A percentile compares a stretch with the other conserved stretches of the same genome.
These are phyloP conservation scores for Mychonastes homosphaera DNA, from an alignment of 139 green algal genomes.

Conservation along the genomic window DNA sequence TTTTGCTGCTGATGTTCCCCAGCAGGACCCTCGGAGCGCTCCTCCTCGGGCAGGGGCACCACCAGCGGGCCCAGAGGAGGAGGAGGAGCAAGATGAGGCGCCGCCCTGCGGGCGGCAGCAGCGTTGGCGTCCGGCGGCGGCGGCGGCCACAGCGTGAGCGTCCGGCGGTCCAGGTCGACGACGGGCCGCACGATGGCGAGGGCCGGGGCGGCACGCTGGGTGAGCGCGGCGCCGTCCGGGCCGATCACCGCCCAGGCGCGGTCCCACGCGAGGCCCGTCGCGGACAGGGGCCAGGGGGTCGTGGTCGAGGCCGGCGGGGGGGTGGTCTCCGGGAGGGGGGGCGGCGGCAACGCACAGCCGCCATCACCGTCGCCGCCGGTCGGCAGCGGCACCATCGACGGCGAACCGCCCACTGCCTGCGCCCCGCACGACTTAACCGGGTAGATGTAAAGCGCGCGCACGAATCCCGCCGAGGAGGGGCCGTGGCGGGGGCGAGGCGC, in stretches of 20 bases:
- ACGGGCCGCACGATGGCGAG: constrained; percentile 39
- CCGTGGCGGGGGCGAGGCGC: neutral
- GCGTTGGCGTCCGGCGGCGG: neutral
- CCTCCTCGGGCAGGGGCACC: constrained; percentile 2
- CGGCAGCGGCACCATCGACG: neutral
- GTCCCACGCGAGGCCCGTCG: constrained; percentile 70
- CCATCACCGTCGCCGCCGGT: neutral
- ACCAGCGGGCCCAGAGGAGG: constrained; percentile 1
- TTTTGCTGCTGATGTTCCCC: neutral
- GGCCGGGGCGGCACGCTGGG: constrained; percentile 38
- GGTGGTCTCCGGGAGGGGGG: neutral
- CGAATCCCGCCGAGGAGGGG: neutral
- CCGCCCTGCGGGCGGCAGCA: neutral
- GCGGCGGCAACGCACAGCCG: no score
- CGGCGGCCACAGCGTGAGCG: constrained; percentile 17
- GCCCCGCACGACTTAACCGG: constrained; percentile 80
- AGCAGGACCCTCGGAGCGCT: no score
- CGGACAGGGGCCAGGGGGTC: constrained; percentile 42
- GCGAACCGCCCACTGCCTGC: constrained; percentile 24
- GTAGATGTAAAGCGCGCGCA: constrained; percentile 66
- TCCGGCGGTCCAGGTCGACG: constrained; percentile 34
- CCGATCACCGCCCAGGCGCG: constrained; percentile 67
- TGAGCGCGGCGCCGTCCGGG: constrained; percentile 39
- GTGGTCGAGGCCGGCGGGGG: neutral
- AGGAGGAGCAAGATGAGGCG: neutral